phyloP scores from a whole-genome alignment of 2,329 filamentous ascomycete species.

The Paecilomyces variotii region DNA sequence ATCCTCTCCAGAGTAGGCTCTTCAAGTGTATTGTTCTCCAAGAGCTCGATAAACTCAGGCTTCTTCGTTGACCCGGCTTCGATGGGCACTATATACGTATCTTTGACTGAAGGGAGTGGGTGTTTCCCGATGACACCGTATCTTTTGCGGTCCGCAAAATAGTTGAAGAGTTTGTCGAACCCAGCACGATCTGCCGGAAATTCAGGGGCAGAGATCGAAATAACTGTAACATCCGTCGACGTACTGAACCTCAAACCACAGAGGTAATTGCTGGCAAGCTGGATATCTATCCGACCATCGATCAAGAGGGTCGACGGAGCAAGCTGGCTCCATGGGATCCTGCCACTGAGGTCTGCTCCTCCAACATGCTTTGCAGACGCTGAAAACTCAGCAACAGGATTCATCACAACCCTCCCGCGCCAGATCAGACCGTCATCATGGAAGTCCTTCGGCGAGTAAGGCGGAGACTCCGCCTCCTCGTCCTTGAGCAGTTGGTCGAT shows the following conservation, averaged over 20 bases:
- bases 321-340: conserved; percentile 64
- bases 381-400: conserved; percentile 64
- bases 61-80: conserved; percentile 59
- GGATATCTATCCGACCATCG: conserved; percentile 64
- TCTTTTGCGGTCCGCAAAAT: conserved; percentile 72
- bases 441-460: conserved; percentile 74
- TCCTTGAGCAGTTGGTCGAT: conserved; percentile 83
- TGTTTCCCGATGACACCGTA: conserved; percentile 85
- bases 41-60: conserved; percentile 79
- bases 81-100: conserved; percentile 86
- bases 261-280: conserved; percentile 83
- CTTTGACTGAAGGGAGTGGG: conserved; percentile 65
- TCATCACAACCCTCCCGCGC: conserved; percentile 70
- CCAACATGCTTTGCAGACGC: conserved; percentile 76
- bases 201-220: conserved; percentile 59
- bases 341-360: conserved; percentile 66
- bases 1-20: conserved; percentile 63
- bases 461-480: conserved; percentile 70
- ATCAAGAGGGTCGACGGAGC: conserved; percentile 59
- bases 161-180: conserved; percentile 74
- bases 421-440: conserved; percentile 65
- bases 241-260: conserved; percentile 76
- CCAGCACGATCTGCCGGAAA: conserved; percentile 49
- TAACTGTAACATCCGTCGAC: conserved; percentile 75
- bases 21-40: conserved; percentile 77